Conservation (phyloP, 1,139 yeast genomes). For the Yamadazyma dushanensis region DNA sequence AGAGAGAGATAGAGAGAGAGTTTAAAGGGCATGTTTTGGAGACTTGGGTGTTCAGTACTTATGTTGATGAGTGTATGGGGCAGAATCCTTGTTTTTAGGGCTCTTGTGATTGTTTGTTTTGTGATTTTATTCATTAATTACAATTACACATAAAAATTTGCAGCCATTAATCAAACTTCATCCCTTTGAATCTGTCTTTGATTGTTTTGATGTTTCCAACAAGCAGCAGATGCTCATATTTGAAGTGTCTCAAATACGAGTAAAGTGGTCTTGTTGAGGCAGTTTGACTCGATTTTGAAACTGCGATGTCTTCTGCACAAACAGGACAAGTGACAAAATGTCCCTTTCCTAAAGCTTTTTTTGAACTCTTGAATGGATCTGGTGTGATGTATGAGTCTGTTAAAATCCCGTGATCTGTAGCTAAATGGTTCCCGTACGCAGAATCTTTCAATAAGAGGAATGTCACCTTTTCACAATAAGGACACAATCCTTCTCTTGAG, state of each 20-base stretch:
- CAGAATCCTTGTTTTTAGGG: too few relatives aligned
- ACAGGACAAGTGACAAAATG: conserved; percentile 18
- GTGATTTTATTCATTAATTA: too few relatives aligned
- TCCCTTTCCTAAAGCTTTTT: conserved; percentile 18
- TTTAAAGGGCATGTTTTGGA: too few relatives aligned
- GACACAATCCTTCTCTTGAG: conserved; percentile 35
- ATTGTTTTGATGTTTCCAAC: too few relatives aligned
- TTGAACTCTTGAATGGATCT: conserved; percentile 22
- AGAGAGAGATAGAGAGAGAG: not conserved
- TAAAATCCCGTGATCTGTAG: conserved; percentile 32
- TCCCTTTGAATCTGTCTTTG: too few relatives aligned
- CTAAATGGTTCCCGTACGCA: conserved; percentile 35
- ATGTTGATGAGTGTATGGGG: too few relatives aligned
- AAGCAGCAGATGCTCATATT: conserved; percentile 16
- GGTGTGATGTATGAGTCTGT: conserved; percentile 27
- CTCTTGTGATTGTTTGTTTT: too few relatives aligned
- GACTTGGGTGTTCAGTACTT: too few relatives aligned
- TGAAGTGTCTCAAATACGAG: conserved; percentile 29
- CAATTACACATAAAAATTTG: too few relatives aligned
- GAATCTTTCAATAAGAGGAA: conserved; percentile 33
- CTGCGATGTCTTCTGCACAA: conserved; percentile 23
- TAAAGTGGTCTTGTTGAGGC: conserved; percentile 20
- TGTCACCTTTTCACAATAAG: conserved; percentile 27
- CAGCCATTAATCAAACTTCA: too few relatives aligned
- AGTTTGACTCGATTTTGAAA: conserved; percentile 23